phyloP scores from a whole-genome alignment of 192 early-diverging fungal species.

The Coemansia javaensis region DNA sequence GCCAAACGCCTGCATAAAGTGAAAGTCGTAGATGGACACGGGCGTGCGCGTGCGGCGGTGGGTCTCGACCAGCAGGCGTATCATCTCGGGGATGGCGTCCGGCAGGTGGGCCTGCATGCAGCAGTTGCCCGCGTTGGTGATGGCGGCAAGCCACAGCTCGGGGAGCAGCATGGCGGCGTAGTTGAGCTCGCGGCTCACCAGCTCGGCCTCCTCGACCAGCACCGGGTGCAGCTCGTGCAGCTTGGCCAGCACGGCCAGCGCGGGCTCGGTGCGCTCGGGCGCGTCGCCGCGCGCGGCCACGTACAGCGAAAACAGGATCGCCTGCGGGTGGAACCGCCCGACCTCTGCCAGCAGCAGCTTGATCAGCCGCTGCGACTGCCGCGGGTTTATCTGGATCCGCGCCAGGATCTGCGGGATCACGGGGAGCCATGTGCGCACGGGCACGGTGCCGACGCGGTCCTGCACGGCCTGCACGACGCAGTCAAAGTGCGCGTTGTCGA shows the following conservation, averaged over 20 bases:
- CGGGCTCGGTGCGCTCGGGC: conserved; percentile 59
- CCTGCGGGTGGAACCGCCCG: conserved; percentile 95
- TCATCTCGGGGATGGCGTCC: conserved; percentile 84
- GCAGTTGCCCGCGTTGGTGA: conserved; percentile 69
- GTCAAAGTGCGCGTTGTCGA: conserved; percentile 86
- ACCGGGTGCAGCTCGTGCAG: conserved; percentile 75
- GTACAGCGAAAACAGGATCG: conserved; percentile 93
- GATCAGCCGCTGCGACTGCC: conserved; percentile 76
- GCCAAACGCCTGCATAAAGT: conserved; percentile 92
- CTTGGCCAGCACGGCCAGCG: conserved; percentile 85
- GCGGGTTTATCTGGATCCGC: conserved; percentile 79
- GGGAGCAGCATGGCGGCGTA: conserved; percentile 92
- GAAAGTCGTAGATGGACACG: conserved; percentile 86
- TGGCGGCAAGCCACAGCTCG: conserved; percentile 96
- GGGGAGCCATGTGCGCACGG: conserved; percentile 93
- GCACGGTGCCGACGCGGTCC: conserved; percentile 83
- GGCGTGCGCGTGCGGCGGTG: conserved; percentile 73
- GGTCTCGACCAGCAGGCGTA: conserved; percentile 75
- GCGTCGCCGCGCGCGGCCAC: conserved; percentile 92
- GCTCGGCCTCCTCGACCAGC: conserved; percentile 82
- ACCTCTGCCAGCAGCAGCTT: conserved; percentile 86
- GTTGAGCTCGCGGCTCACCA: conserved; percentile 95
- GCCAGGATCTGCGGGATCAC: conserved; percentile 99
- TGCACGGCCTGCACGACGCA: conserved; percentile 85
- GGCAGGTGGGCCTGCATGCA: no score